Conservation (phyloP, 192 early-diverging fungal genomes). For the Podila clonocystis region DNA sequence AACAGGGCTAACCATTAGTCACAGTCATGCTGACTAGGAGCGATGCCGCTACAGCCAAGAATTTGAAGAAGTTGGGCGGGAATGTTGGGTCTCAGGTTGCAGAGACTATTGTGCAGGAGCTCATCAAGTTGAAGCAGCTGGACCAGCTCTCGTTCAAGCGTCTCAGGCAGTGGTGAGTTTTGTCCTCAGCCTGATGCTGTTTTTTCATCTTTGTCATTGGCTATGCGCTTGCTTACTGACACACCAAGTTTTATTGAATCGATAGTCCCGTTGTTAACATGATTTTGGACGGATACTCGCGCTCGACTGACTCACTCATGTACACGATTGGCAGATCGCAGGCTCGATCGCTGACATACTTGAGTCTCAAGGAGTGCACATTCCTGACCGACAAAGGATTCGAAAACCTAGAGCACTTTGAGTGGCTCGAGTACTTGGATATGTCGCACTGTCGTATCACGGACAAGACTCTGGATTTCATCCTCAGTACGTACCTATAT, state of each 20-base stretch:
- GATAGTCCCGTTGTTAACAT: slow-evolving; percentile 52
- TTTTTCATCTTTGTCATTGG: slow-evolving; percentile 9
- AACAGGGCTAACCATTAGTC: no score
- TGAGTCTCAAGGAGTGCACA: slow-evolving; percentile 55
- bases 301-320: slow-evolving; percentile 60
- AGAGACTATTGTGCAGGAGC: slow-evolving; percentile 33
- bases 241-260: no score
- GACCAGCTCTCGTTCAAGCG: slow-evolving; percentile 44
- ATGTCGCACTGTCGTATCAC: slow-evolving; percentile 59
- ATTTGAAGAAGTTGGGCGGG: slow-evolving; percentile 18
- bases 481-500: slow-evolving; percentile 30
- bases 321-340: slow-evolving; percentile 47
- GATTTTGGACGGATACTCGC: slow-evolving; percentile 53
- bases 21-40: slow-evolving; percentile 27
- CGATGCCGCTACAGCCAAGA: slow-evolving; percentile 7
- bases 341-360: slow-evolving; percentile 34
- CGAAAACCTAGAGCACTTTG: slow-evolving; percentile 44
- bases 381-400: slow-evolving; percentile 58
- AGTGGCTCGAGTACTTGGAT: slow-evolving; percentile 56
- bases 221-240: background rate
- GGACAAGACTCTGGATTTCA: slow-evolving; percentile 51
- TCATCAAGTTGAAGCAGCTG: slow-evolving; percentile 49
- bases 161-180: slow-evolving; percentile 37
- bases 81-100: slow-evolving; percentile 29
- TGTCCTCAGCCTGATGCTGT: background rate